Evolutionary conservation across 768 basidiomycete species (phyloP), one percentile per base, ranked within the genome.

Genomic region (Pisolithus tinctorius): DNA sequence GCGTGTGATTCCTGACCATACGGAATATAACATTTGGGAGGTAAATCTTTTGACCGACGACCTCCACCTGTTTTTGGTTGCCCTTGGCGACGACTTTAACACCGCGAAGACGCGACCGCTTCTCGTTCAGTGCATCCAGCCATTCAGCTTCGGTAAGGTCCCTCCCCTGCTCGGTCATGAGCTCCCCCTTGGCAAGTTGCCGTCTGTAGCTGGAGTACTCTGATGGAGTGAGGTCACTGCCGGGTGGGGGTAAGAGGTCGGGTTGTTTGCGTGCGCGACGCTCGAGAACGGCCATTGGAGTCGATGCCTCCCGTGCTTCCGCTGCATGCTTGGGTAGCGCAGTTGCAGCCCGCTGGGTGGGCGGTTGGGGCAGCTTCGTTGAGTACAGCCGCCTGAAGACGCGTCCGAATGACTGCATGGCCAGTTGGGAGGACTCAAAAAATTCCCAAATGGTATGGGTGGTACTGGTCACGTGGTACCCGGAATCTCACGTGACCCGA

Each of bases 11-110:
- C 23, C 89, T 82, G 41, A 94, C 82, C 51, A 97, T 76, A 51
- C 80, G 78, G 68, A 95, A 85, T 54, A 88, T 68, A 63, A 86
- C 75, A 68, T 97, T 95, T 38, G 93, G 93, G 36, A 97, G 84
- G 71, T 93, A 96, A 23, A 96, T 76, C 56, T 82, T 82, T 59
- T 86, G 82, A 49, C 88, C 93, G 49, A 91, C 78, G 49, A 92
- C 79, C 56, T 77, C 71, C 8, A 72, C 71, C 45, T 77, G 71
- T 44, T 65, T 60, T 38, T 75, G 69, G 14, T 74, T 76, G 13
- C 65, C 58, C 38, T 64, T 64, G 20, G 52, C 66, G 37, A 71
- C 69, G 29, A 67, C 69, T 48, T 70, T 70, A 55, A 84, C 68
- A 66, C 88, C 88, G 58, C 88, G 88, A 46, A 89, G 63, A 17